Conservation (phyloP, 768 basidiomycete species). For the Amanita subjunquillea region DNA sequence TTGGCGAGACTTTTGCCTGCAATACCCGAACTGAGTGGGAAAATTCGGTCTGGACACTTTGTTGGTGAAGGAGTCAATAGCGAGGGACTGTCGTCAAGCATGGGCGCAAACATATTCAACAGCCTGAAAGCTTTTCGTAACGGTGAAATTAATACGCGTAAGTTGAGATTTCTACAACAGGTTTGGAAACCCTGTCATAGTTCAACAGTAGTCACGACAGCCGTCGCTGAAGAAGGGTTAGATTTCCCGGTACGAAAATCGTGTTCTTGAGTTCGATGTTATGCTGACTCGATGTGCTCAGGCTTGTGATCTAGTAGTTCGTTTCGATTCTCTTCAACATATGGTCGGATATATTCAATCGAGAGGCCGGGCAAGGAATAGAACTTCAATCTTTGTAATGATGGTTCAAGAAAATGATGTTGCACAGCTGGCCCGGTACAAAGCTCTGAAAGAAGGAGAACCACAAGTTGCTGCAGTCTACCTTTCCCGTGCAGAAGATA, state of each 20-base stretch:
- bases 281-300: constrained; percentile 15
- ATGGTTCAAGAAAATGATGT: constrained; percentile 63
- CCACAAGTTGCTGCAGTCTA: constrained; percentile 55
- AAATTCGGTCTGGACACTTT: constrained; percentile 52
- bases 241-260: constrained; percentile 62
- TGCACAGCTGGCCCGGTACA: constrained; percentile 47
- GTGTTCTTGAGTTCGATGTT: not conserved
- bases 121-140: constrained; percentile 57
- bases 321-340: constrained; percentile 74
- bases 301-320: constrained; percentile 74
- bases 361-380: constrained; percentile 74
- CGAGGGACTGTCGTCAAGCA: constrained; percentile 29
- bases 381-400: constrained; percentile 67
- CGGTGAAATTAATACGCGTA: constrained; percentile 58
- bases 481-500: constrained; percentile 39
- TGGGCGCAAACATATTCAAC: constrained; percentile 39
- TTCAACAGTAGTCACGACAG: constrained; percentile 62
- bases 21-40: constrained; percentile 44
- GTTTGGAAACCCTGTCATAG: constrained; percentile 1
- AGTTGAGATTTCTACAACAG: constrained; percentile 16
- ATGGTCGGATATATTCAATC: constrained; percentile 87
- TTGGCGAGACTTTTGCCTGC: constrained; percentile 55
- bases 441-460: constrained; percentile 47
- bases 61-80: constrained; percentile 56
- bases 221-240: constrained; percentile 87